Evolutionary conservation across 495 filamentous ascomycete species (phyloP).

Genomic region (Xylaria venustula): DNA sequence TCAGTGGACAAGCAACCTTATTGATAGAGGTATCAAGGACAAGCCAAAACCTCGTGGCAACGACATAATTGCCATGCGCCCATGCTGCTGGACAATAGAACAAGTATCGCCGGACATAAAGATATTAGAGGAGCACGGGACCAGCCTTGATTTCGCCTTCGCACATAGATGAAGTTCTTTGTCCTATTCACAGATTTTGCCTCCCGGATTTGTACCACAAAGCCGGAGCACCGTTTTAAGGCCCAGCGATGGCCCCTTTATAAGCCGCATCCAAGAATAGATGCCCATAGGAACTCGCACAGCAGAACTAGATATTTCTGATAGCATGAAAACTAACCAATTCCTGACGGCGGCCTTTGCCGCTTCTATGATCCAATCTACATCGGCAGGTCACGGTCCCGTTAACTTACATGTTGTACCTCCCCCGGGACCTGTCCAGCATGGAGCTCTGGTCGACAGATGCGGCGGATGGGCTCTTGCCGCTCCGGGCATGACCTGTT

Average conservation of each 20-base stretch:
- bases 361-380: not conserved
- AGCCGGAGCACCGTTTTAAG: not conserved
- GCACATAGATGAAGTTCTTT: not conserved
- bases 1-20: too few species aligned
- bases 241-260: not conserved
- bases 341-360: not conserved
- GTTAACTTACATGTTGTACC: not conserved
- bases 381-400: not conserved
- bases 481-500: slow-evolving; percentile 1
- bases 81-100: too few species aligned
- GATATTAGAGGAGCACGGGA: not conserved
- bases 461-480: slow-evolving; percentile 5
- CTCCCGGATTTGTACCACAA: not conserved
- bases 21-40: too few species aligned
- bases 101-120: not conserved
- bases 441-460: not conserved
- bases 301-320: not conserved
- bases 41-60: too few species aligned
- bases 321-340: slow-evolving; percentile 1
- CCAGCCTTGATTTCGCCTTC: not conserved
- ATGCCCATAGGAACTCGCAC: not conserved
- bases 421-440: slow-evolving; percentile 10
- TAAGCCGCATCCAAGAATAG: not conserved
- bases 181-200: not conserved
- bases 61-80: too few species aligned